Evolutionary conservation across 441 rosid genomes (phyloP).

Genomic region (Pelargonium fulgidum): DNA sequence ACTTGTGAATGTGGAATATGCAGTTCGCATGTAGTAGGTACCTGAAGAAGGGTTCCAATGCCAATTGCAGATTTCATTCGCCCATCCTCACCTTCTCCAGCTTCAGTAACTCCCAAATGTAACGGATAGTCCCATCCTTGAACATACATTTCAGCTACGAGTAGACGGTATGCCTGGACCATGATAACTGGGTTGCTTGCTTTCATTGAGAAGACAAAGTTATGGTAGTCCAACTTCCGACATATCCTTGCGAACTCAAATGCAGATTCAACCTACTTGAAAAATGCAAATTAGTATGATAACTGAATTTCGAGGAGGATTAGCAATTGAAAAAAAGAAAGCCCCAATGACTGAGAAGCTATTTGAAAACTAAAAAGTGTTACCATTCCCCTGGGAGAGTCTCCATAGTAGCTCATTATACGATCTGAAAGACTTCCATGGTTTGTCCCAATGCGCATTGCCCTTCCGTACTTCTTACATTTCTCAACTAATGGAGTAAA

Average conservation of each 20-base stretch:
- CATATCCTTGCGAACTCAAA: constrained; percentile 95
- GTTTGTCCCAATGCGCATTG: constrained; percentile 96
- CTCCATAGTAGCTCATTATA: constrained; percentile 95
- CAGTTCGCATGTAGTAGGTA: constrained; percentile 30
- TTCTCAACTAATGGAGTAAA: constrained; percentile 93
- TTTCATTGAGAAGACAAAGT: constrained; percentile 95
- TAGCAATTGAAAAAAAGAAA: too few species aligned
- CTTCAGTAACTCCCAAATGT: constrained; percentile 97
- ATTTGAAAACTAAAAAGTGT: too few species aligned
- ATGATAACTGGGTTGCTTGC: constrained; percentile 97
- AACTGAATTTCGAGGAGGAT: neutral
- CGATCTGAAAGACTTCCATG: constrained; percentile 99
- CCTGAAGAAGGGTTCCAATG: constrained; percentile 95
- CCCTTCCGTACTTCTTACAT: constrained; percentile 93
- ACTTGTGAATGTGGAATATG: constrained; percentile 38
- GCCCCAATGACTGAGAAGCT: too few species aligned
- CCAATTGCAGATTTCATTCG: constrained; percentile 98
- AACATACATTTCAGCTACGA: constrained; percentile 90
- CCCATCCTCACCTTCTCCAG: constrained; percentile 99
- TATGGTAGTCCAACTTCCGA: constrained; percentile 83
- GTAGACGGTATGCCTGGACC: constrained; percentile 96
- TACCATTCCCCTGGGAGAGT: constrained; percentile 79
- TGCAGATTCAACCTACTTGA: constrained; percentile 86
- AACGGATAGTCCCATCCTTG: constrained; percentile 96
- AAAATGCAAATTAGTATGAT: neutral